Evolutionary conservation across 495 filamentous ascomycete species (phyloP).

Genomic region (Recurvomyces mirabilis): DNA sequence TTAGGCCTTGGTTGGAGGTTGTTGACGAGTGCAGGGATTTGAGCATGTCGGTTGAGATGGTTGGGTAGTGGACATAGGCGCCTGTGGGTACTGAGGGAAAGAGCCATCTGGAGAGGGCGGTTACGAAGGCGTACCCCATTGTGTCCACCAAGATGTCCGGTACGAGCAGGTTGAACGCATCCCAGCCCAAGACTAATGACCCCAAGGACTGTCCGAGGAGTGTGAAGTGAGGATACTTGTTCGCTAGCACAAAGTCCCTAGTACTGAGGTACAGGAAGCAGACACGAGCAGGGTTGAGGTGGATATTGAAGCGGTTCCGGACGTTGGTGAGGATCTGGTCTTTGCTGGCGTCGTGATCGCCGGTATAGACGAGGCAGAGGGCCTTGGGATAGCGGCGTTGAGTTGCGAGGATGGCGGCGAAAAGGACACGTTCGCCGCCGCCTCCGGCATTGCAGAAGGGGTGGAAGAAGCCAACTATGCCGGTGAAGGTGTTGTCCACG

Average conservation of each 20-base stretch:
- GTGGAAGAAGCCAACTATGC: slow-evolving; percentile 90
- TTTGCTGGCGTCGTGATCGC: slow-evolving; percentile 81
- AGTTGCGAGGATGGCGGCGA: slow-evolving; percentile 87
- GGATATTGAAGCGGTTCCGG: slow-evolving; percentile 83
- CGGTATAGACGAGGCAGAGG: slow-evolving; percentile 84
- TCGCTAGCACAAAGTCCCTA: slow-evolving; percentile 69
- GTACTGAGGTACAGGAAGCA: slow-evolving; percentile 83
- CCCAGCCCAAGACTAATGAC: slow-evolving; percentile 73
- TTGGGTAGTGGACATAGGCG: slow-evolving; percentile 96
- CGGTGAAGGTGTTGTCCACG: slow-evolving; percentile 54
- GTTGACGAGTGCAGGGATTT: slow-evolving; percentile 55
- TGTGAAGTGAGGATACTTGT: slow-evolving; percentile 84
- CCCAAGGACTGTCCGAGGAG: slow-evolving; percentile 88
- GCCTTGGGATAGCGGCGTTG: slow-evolving; percentile 82
- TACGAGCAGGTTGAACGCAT: slow-evolving; percentile 83
- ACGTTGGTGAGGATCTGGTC: slow-evolving; percentile 65
- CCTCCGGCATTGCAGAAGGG: slow-evolving; percentile 96
- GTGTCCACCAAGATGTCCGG: slow-evolving; percentile 95
- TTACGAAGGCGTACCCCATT: slow-evolving; percentile 91
- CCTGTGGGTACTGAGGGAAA: slow-evolving; percentile 74
- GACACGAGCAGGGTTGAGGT: slow-evolving; percentile 70
- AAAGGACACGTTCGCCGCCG: slow-evolving; percentile 90
- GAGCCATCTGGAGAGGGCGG: slow-evolving; percentile 69
- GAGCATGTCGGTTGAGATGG: slow-evolving; percentile 97
- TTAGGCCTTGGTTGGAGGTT: slow-evolving; percentile 57